Evolutionary conservation across 2,329 filamentous ascomycete genomes (phyloP), one percentile per base, ranked within the genome.

Genomic region (Scedosporium apiospermum): DNA sequence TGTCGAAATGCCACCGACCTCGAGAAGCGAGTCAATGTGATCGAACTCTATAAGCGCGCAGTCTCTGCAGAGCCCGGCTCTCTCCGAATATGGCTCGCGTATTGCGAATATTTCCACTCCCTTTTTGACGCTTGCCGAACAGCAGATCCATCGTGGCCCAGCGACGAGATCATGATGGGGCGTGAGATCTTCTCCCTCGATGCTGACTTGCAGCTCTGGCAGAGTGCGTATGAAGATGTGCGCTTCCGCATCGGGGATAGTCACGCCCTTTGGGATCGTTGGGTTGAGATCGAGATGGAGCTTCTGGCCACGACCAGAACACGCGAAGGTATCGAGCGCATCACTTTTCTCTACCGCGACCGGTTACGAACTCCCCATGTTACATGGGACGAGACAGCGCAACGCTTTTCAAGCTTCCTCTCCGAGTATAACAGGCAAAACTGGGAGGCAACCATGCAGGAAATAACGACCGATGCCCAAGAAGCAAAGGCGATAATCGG

Each of bases 221-320:
- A 87, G 70, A 82, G 89, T 68, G 90, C 85, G 42, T 86, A 90
- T 67, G 82, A 87, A 65, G 83, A 85, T 51, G 89, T 90, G 61
- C 85, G 87, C 70, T 90, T 88, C 73, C 88, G 89, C 65, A 77
- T 95, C 63, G 84, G 84, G 70, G 89, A 92, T 71, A 93, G 90
- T 70, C 87, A 92, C 70, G 74, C 86, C 63, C 81, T 95, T 10
- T 96, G 90, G 90, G 84, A 93, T 70, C 85, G 87, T 66, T 93
- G 89, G 82, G 80, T 91, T 53, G 84, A 87, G 62, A 82, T 91
- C 57, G 81, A 92, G 71, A 80, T 88, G 71, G 84, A 89, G 66
- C 83, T 89, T 66, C 80, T 93, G 21, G 80, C 78, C 27, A 78
- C 78, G 75, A 76, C 81, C 61, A 73, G 77, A 67, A 82, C 83